Base-by-base conservation (phyloP, 2,329 filamentous ascomycete species). In the Rutstroemia sp. region DNA sequence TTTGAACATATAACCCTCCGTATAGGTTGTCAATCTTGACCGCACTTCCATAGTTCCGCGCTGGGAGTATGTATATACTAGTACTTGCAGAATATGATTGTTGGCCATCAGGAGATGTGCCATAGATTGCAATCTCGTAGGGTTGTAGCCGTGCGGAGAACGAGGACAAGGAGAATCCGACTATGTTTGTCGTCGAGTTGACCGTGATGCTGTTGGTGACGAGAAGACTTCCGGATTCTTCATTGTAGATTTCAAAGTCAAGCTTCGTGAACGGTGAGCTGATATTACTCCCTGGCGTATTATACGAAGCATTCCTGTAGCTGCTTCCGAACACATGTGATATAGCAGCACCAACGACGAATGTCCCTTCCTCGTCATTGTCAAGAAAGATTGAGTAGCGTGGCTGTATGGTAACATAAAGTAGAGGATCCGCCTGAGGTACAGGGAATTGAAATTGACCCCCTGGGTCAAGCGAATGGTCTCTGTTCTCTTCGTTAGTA, bases 301-400 rank as follows among this genome's bases (percentile, higher is more conserved):
- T 50, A 14, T 55, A 63, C 5, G 55, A 68, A 55, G 45, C 56
- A 54, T 63, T 67, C 48, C 48, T 63, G 38, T 69, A 71, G 0
- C 70, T 59, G 47, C 69, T 55, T 4, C 75, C 75, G 50, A 71
- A 68, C 5, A 67, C 62, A 51, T 73, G 65, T 0, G 73, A 74
- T 36, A 76, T 67, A 3, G 60, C 54, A 7, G 75, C 72, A 65
- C 75, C 71, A 5, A 78, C 64, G 25, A 78, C 70, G 36, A 78
- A 70, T 19, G 70, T 66, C 4, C 66, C 74, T 1, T 54, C 57
- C 3, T 60, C 57, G 56, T 77, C 75, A 38, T 65, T 71, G 17
- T 73, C 69, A 9, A 75, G 69, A 64, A 79, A 80, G 6, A 78
- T 72, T 49, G 66, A 75, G 65, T 77, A 73, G 5, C 74, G 73